Percentiles rank a stretch among this genome's conserved stretches.
Evolutionary conservation across 2,329 filamentous ascomycete genomes (phyloP).

Genomic region (Fusarium marasasianum): DNA sequence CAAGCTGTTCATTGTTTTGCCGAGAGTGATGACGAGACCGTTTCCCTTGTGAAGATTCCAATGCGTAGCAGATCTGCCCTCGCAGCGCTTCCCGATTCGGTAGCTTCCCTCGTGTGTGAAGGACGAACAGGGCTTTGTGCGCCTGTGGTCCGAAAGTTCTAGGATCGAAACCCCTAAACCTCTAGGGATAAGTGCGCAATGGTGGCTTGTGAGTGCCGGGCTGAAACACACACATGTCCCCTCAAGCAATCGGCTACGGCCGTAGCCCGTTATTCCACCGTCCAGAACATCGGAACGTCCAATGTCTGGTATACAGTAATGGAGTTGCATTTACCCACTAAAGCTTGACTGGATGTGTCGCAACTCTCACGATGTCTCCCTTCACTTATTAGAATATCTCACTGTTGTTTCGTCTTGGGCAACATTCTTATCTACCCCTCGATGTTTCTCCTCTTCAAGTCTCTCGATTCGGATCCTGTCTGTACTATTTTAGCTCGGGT

Average conservation of each 20-base stretch:
- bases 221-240: conserved; percentile 26
- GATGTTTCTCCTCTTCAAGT: not conserved
- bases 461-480: not conserved
- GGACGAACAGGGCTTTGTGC: conserved; percentile 12
- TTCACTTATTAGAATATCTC: not conserved
- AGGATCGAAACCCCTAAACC: conserved; percentile 2
- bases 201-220: conserved; percentile 35
- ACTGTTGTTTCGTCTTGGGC: not conserved
- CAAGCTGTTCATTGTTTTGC: conserved; percentile 21
- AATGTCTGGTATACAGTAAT: conserved; percentile 8
- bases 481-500: conserved; percentile 3
- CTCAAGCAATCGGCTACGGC: conserved; percentile 19
- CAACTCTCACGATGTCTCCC: not conserved
- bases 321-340: conserved; percentile 8
- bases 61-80: conserved; percentile 17
- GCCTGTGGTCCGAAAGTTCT: not conserved
- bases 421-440: not conserved
- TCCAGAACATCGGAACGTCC: conserved; percentile 10
- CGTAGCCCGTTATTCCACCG: conserved; percentile 1
- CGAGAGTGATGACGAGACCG: conserved; percentile 12
- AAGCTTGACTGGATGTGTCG: not conserved
- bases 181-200: not conserved
- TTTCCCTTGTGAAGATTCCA: conserved; percentile 5
- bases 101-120: conserved; percentile 26
- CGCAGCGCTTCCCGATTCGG: conserved; percentile 16